Evolutionary conservation across 2,329 filamentous ascomycete species (phyloP).

Genomic region (Neoascochyta sp.): DNA sequence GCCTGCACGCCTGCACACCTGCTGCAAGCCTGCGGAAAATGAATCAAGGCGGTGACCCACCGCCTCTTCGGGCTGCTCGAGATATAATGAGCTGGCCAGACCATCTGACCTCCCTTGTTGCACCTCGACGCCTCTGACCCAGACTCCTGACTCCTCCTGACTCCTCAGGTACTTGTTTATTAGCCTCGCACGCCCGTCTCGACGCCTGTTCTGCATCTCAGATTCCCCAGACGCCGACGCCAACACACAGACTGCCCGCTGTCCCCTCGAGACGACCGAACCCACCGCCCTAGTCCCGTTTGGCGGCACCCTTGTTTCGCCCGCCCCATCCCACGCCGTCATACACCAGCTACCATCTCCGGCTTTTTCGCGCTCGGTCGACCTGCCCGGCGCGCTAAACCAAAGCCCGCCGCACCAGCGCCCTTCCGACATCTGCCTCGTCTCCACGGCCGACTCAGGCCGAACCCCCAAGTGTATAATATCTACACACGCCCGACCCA

Average conservation of each 20-base stretch:
- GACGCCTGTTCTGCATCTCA: no score
- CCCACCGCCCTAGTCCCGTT: slow-evolving; percentile 15
- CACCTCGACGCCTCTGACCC: slow-evolving; percentile 37
- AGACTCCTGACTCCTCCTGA: slow-evolving; percentile 35
- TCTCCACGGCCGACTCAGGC: slow-evolving; percentile 22
- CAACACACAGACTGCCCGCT: slow-evolving; percentile 4
- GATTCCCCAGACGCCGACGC: slow-evolving; percentile 7
- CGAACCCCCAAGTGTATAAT: slow-evolving; percentile 26
- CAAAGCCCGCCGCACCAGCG: slow-evolving; percentile 11
- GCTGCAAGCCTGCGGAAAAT: slow-evolving; percentile 32
- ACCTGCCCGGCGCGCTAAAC: slow-evolving; percentile 24
- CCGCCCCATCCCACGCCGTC: slow-evolving; percentile 18
- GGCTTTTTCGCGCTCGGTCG: slow-evolving; percentile 26
- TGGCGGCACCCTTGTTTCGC: slow-evolving; percentile 16
- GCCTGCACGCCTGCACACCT: slow-evolving; percentile 19
- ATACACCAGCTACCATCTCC: slow-evolving; percentile 30
- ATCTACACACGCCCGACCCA: slow-evolving; percentile 25
- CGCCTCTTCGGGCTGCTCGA: slow-evolving; percentile 21
- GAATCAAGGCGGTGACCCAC: slow-evolving; percentile 26
- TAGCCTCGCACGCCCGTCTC: no score
- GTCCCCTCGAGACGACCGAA: slow-evolving; percentile 8
- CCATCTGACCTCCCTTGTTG: slow-evolving; percentile 31
- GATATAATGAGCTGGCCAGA: slow-evolving; percentile 33
- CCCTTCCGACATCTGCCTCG: no score
- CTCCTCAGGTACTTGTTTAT: no score